Evolutionary conservation across 352 stramenopile species (phyloP).

Genomic region (Globisporangium echinulatum): DNA sequence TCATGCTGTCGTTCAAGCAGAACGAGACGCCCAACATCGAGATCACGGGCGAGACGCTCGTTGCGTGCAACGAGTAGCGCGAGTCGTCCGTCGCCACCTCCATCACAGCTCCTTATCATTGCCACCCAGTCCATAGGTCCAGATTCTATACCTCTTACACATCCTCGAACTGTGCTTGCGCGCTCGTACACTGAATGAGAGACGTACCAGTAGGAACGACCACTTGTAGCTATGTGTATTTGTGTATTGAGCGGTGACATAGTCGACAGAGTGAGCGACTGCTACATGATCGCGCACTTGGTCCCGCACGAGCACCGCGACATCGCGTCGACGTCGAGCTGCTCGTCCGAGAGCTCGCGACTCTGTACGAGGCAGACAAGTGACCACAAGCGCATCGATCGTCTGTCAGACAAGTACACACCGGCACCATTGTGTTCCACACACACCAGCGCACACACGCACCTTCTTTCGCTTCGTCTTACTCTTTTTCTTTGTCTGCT

Average conservation of each 20-base stretch:
- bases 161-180: background rate
- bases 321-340: constrained; percentile 58
- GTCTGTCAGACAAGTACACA: too few species aligned
- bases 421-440: too few species aligned
- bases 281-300: constrained; percentile 63
- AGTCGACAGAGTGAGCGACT: background rate
- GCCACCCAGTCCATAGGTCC: too few species aligned
- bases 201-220: background rate
- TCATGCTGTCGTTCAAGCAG: constrained; percentile 85
- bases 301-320: constrained; percentile 51
- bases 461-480: constrained; percentile 10
- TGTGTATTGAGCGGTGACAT: constrained; percentile 1
- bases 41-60: constrained; percentile 60
- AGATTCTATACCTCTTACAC: background rate
- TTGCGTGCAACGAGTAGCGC: constrained; percentile 24
- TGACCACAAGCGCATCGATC: background rate
- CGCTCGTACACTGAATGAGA: background rate
- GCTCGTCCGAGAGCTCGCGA: constrained; percentile 22
- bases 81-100: background rate
- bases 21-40: constrained; percentile 75
- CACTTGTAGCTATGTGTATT: background rate
- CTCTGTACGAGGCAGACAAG: background rate
- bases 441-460: background rate
- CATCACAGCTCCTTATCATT: background rate
- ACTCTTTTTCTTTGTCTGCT: constrained; percentile 11